Evolutionary conservation across 2,329 filamentous ascomycete species (phyloP), one percentile per base, ranked within the genome.

Genomic region (Epichloe sylvatica): DNA sequence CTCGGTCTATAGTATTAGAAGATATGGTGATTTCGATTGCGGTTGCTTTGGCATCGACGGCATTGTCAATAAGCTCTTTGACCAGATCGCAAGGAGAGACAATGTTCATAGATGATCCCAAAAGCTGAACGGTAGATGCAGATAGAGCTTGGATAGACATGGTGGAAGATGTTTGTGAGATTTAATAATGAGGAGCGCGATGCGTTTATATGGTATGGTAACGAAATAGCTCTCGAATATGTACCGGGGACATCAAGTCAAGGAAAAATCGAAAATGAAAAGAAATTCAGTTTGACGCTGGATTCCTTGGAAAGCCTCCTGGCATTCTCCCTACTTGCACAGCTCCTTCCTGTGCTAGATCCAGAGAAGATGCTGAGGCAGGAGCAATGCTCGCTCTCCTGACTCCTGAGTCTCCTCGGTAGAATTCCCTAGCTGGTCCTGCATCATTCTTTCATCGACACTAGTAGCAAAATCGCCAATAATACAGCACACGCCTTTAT

Each of bases 51-150:
- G 84, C 83, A 63, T 91, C 85, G 19, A 90, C 73, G 41, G 84
- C 74, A 62, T 91, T 90, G 57, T 90, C 86, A 34, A 90, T 64
- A 4, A 90, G 77, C 64, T 90, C 86, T 60, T 90, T 90, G 56
- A 88, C 75, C 2, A 86, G 67, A 11, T 76, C 74, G 12, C 71
- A 66, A 0, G 84, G 74, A 7, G 77, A 76, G 5, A 74, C 70
- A 46, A 89, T 72, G 43, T 74, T 71, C 55, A 81, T 71, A 3
- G 77, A 71, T 7, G 83, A 79, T 36, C 79, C 75, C 6, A 90
- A 69, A 11, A 77, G 72, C 44, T 74, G 73, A 21, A 74, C 67
- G 13, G 75, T 72, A 3, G 69, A 64, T 37, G 67, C 57, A 2
- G 77, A 67, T 7, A 83, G 67, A 21, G 68, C 60, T 49, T 62